These are phyloP conservation scores for Schizochytrium sp. DNA, from an alignment of 108 stramenopile genomes.

Conservation along the genomic window DNA sequence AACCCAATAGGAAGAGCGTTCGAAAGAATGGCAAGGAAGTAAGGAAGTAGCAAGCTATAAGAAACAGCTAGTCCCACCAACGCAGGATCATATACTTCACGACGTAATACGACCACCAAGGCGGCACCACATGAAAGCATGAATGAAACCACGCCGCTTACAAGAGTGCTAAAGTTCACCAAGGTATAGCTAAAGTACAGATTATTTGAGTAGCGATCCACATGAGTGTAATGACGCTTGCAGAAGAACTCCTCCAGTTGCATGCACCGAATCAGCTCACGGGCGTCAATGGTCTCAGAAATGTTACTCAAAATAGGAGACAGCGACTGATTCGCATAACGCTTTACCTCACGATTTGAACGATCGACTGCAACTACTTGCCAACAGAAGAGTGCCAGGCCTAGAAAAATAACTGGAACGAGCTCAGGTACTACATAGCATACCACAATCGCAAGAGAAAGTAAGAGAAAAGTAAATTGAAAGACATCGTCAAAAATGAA, in stretches of 20 bases:
- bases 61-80: slow-evolving; percentile 42
- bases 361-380: neutral
- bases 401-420: slow-evolving; percentile 19
- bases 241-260: slow-evolving; percentile 36
- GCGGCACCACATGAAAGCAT: slow-evolving; percentile 79
- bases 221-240: slow-evolving; percentile 4
- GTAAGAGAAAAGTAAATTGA: slow-evolving; percentile 16
- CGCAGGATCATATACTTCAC: slow-evolving; percentile 71
- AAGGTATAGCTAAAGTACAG: slow-evolving; percentile 46
- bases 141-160: slow-evolving; percentile 77
- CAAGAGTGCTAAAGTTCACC: slow-evolving; percentile 46
- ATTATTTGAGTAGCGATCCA: slow-evolving; percentile 49
- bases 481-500: slow-evolving; percentile 60
- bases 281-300: slow-evolving; percentile 19
- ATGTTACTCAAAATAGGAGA: slow-evolving; percentile 50
- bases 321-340: slow-evolving; percentile 42
- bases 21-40: slow-evolving; percentile 56
- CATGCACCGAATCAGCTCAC: slow-evolving; percentile 61
- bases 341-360: slow-evolving; percentile 65
- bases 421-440: slow-evolving; percentile 36
- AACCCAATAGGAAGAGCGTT: slow-evolving; percentile 75
- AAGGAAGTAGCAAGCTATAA: neutral
- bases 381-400: neutral
- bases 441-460: slow-evolving; percentile 49
- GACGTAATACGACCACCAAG: slow-evolving; percentile 84